phyloP scores from a whole-genome alignment of 257 asterid species.

The Nicotiana paniculata region DNA sequence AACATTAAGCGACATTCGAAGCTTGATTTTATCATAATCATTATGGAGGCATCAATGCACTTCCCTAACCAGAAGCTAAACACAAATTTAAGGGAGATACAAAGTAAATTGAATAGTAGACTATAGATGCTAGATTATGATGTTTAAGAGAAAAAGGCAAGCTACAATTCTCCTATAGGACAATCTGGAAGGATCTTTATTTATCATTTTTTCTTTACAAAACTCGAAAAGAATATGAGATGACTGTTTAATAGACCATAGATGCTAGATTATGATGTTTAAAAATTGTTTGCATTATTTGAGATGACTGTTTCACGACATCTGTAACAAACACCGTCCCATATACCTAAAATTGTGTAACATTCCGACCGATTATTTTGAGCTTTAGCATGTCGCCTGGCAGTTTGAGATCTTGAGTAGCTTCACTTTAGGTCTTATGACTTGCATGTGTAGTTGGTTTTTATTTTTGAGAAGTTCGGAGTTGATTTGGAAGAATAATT shows the following conservation, averaged over 20 bases:
- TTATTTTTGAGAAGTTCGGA: too few relatives aligned
- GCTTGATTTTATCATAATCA: neutral
- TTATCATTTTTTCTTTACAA: too few relatives aligned
- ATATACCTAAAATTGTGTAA: constrained; percentile 41
- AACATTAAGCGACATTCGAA: neutral
- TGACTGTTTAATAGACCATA: too few relatives aligned
- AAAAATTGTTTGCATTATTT: constrained; percentile 79
- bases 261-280: constrained; percentile 14
- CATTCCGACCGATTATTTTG: too few relatives aligned
- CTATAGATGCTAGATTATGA: neutral
- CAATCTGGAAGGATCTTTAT: neutral
- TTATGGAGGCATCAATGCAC: neutral
- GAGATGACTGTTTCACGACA: constrained; percentile 73
- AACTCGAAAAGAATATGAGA: neutral
- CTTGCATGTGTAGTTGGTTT: too few relatives aligned
- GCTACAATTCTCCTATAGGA: neutral
- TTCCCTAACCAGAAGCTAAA: neutral
- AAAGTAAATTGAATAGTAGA: too few relatives aligned
- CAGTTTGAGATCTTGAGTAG: too few relatives aligned
- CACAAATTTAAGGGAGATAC: neutral
- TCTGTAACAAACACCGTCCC: constrained; percentile 87
- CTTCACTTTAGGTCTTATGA: too few relatives aligned
- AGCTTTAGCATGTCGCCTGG: too few relatives aligned
- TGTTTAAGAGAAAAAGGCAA: neutral
- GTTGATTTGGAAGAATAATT: too few relatives aligned